Evolutionary conservation across 2,329 filamentous ascomycete species (phyloP), one percentile per base, ranked within the genome.

Genomic region (Ceratocystiopsis sp.): DNA sequence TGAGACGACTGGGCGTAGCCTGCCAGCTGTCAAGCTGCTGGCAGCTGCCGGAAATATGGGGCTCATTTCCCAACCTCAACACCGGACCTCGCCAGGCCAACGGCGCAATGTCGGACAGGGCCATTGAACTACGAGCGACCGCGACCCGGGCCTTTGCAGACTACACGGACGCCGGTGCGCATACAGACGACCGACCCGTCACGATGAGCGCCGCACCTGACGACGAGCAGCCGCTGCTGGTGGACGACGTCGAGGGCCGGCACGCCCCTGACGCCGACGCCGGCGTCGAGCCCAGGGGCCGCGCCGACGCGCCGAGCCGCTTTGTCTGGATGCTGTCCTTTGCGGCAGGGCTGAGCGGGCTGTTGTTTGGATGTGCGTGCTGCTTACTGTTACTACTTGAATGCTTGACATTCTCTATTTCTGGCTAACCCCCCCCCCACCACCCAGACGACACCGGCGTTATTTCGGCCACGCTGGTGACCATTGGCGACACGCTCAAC

Each of bases 381-480:
- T 48, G n/a, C 17, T 18, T 18, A n/a, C 19, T 40, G 36, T 15
- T 35, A n/a, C 36, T 40, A 17, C 25, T 42, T 32, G 4, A 4
- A 4, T 6, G 25, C 12, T 17, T 18, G 7, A 21, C 19, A 21
- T 7, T 35, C 43, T 34, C 40, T 46, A 14, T 35, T 21, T 38
- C 13, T 37, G 35, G 12, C n/a, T 14, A 14, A 19, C 15, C 16
- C 11, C 14, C 5, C 35, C 15, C 46, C 35, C 43, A 78, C 5
- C 35, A 14, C 46, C 35, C 43, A 78, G 73, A 78, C 53, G 75
- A 79, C 54, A 80, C 75, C 0, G 75, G 78, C 40, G 78, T 81
- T 15, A 79, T 82, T 44, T 80, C 76, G 32, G 73, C 76, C 3
- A 80, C 75, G 1, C 65, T 82, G 34, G 72, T 82, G 38, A 78